Conservation (phyloP, 805 yeast genomes). For the Groenewaldozyma tartarivorans region DNA sequence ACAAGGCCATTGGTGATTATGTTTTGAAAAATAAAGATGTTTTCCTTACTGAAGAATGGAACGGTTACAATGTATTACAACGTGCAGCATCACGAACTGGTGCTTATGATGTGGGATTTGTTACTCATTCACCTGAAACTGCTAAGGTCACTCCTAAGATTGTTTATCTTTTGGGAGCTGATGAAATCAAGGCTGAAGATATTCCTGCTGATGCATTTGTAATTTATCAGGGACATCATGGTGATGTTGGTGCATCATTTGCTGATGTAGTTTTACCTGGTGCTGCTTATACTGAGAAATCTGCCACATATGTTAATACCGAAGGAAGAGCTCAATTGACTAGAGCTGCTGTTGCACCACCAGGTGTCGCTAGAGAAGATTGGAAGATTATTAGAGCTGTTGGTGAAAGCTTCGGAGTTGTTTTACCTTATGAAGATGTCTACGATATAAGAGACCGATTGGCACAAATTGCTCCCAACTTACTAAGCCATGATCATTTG, state of each 20-base stretch:
- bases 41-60: slow-evolving; percentile 67
- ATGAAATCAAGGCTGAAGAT: slow-evolving; percentile 58
- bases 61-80: slow-evolving; percentile 70
- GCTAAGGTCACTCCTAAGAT: slow-evolving; percentile 52
- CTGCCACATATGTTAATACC: slow-evolving; percentile 77
- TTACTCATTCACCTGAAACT: slow-evolving; percentile 38
- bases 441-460: slow-evolving; percentile 59
- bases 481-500: slow-evolving; percentile 62
- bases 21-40: slow-evolving; percentile 42
- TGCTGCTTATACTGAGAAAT: slow-evolving; percentile 80
- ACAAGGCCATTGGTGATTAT: slow-evolving; percentile 51
- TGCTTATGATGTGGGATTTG: slow-evolving; percentile 78
- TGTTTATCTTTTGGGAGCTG: slow-evolving; percentile 76
- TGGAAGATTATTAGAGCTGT: slow-evolving; percentile 82
- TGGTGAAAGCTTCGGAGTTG: slow-evolving; percentile 61
- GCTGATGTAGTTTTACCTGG: slow-evolving; percentile 86
- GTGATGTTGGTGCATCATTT: slow-evolving; percentile 78
- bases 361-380: slow-evolving; percentile 86
- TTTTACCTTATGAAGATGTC: slow-evolving; percentile 69
- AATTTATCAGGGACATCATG: slow-evolving; percentile 86
- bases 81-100: slow-evolving; percentile 85
- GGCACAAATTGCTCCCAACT: slow-evolving; percentile 71
- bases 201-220: slow-evolving; percentile 82
- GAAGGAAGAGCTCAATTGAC: slow-evolving; percentile 84
- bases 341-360: slow-evolving; percentile 79